Percentiles rank a stretch among this genome's conserved stretches.
phyloP scores from a whole-genome alignment of 495 filamentous ascomycete genomes.

The Friedmanniomyces endolithicus region DNA sequence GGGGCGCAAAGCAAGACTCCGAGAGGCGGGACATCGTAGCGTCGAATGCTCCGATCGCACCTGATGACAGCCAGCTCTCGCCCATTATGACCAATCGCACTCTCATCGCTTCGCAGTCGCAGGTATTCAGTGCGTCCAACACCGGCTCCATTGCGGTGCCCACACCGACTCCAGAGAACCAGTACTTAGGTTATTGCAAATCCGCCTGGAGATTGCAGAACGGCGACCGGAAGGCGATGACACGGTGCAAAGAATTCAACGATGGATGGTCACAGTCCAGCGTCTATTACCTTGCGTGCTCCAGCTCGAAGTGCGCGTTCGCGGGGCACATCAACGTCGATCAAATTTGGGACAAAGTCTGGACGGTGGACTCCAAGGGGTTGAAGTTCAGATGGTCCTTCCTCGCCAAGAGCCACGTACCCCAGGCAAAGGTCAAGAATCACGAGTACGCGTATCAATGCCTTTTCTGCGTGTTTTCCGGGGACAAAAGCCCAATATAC shows the following conservation, averaged over 20 bases:
- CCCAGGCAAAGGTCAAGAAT: conserved; percentile 5
- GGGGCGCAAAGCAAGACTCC: neutral
- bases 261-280: neutral
- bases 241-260: conserved; percentile 7
- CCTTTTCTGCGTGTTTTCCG: conserved; percentile 14
- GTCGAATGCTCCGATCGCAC: neutral
- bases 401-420: conserved; percentile 10
- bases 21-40: neutral
- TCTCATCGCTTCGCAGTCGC: neutral
- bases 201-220: conserved; percentile 15
- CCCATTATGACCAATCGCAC: neutral
- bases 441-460: conserved; percentile 14
- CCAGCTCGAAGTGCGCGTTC: conserved; percentile 10
- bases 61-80: neutral
- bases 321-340: conserved; percentile 1
- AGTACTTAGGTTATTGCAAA: conserved; percentile 18
- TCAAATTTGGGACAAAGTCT: conserved; percentile 4
- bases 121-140: neutral
- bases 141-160: neutral
- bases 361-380: neutral
- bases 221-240: conserved; percentile 4
- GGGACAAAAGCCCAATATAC: conserved; percentile 4
- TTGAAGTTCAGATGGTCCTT: conserved; percentile 16
- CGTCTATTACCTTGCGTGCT: conserved; percentile 7
- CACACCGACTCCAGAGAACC: conserved; percentile 9